Percentiles rank a stretch among this genome's conserved stretches.
These are phyloP conservation scores for Saccharomycopsis microspora DNA, from an alignment of 805 yeast species.

Conservation along the genomic window DNA sequence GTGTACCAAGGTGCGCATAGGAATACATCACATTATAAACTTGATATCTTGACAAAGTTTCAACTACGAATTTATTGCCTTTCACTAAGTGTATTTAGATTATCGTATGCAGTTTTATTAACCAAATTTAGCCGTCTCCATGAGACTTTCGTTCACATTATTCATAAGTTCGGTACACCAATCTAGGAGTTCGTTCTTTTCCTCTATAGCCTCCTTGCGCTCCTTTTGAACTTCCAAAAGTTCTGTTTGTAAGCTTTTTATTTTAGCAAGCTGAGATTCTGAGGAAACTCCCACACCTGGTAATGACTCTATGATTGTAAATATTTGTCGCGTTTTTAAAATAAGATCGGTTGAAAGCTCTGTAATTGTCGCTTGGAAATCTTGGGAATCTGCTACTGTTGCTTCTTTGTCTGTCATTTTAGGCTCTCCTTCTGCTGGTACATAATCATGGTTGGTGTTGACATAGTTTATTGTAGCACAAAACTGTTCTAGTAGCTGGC, in stretches of 20 bases:
- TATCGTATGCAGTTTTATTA: background rate
- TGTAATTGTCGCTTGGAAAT: constrained; percentile 38
- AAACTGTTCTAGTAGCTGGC: constrained; percentile 60
- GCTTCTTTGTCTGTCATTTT: constrained; percentile 55
- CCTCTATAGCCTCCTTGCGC: constrained; percentile 42
- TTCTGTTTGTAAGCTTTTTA: constrained; percentile 51
- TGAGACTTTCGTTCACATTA: constrained; percentile 39
- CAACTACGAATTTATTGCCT: too few species aligned
- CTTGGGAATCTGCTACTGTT: constrained; percentile 39
- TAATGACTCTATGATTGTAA: constrained; percentile 72
- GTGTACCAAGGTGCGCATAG: background rate
- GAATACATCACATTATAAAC: too few species aligned
- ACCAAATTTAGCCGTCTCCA: background rate
- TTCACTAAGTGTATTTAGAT: too few species aligned
- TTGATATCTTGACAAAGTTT: too few species aligned
- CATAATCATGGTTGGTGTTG: constrained; percentile 62
- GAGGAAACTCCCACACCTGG: constrained; percentile 90
- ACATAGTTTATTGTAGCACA: constrained; percentile 70
- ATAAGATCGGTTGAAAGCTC: constrained; percentile 82
- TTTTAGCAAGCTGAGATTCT: constrained; percentile 54
- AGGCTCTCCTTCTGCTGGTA: constrained; percentile 38
- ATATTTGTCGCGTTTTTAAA: constrained; percentile 75
- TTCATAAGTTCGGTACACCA: constrained; percentile 59
- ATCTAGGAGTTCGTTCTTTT: constrained; percentile 50
- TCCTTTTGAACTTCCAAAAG: constrained; percentile 47